Base-by-base conservation (phyloP, 2,329 filamentous ascomycete genomes). In the Colletotrichum kahawae region DNA sequence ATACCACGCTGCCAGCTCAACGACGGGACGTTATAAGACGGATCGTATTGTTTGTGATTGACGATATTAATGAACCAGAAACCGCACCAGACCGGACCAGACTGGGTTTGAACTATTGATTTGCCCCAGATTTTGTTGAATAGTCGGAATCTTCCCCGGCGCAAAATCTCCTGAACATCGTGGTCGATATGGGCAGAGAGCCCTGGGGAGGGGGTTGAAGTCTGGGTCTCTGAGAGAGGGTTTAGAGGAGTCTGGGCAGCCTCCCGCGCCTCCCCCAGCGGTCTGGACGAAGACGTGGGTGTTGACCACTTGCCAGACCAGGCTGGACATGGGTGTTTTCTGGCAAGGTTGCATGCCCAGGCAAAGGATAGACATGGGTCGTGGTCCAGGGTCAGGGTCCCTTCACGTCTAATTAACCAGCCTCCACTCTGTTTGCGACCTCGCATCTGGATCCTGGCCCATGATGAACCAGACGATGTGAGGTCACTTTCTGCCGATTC, bases 401-500 rank as follows among this genome's bases (percentile, higher is more conserved):
- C 71, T 60, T 65, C 24, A 29, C 60, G 62, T 74, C 56, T 71
- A 67, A 75, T 75, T 71, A 71, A 75, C 72, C 60, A 65, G n/a
- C 56, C 51, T 48, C 72, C 72, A 75, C 71, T 67, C 60, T 65
- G 62, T 66, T 34, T 75, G 56, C 72, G 16, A 71, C 71, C 31
- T 71, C 29, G 72, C 72, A 66, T 38, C 68, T 63, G 59, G 18
- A 71, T 60, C 60, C 67, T 51, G 31, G 34, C 31, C 24, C 18
- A 18, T 29, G 21, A 27, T 29, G 36, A 43, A 51, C 36, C 36
- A 60, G 60, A 31, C 66, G 33, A 64, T 21, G 59, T 57, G 66
- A 65, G 71, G 60, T 60, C 67, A 71, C 38, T 38, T 67, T 71
- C 68, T 74, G 63, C 72, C 72, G 72, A 74, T 74, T 71, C 68